phyloP scores from a whole-genome alignment of 768 basidiomycete species.

The Dioszegia aurantiaca region DNA sequence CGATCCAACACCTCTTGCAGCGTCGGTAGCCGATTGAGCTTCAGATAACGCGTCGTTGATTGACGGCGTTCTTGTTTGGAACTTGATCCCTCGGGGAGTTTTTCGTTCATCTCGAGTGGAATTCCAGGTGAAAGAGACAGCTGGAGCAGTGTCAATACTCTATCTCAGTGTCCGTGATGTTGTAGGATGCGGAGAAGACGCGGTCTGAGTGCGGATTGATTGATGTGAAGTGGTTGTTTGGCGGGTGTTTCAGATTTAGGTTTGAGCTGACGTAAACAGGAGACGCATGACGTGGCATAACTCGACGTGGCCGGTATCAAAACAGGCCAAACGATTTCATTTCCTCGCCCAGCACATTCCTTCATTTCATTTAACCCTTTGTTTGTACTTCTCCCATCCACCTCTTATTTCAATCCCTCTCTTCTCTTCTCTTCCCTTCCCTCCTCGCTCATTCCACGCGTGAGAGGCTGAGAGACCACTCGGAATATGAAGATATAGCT shows the following conservation, averaged over 20 bases:
- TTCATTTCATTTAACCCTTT: too few relatives aligned
- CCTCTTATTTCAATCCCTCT: constrained; percentile 1
- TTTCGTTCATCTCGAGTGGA: constrained; percentile 31
- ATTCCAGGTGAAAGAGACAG: neutral
- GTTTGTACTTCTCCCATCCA: too few relatives aligned
- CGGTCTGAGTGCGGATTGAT: neutral
- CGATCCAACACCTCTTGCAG: constrained; percentile 78
- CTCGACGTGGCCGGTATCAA: constrained; percentile 5
- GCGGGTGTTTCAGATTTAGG: constrained; percentile 7
- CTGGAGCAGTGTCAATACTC: too few relatives aligned
- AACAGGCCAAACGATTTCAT: constrained; percentile 4
- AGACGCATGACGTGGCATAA: constrained; percentile 13
- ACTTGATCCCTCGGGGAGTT: constrained; percentile 19
- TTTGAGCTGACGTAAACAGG: neutral
- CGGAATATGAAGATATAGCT: too few relatives aligned
- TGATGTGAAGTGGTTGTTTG: constrained; percentile 1
- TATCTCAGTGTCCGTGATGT: too few relatives aligned
- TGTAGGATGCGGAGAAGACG: too few relatives aligned
- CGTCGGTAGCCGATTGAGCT: constrained; percentile 49
- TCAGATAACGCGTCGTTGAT: constrained; percentile 39
- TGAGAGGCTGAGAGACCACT: too few relatives aligned
- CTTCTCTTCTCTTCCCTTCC: neutral
- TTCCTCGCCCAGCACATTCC: neutral
- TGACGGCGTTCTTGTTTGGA: constrained; percentile 32
- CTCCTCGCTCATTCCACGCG: neutral